Evolutionary conservation across 768 basidiomycete genomes (phyloP).

Genomic region (Boletus edulis): DNA sequence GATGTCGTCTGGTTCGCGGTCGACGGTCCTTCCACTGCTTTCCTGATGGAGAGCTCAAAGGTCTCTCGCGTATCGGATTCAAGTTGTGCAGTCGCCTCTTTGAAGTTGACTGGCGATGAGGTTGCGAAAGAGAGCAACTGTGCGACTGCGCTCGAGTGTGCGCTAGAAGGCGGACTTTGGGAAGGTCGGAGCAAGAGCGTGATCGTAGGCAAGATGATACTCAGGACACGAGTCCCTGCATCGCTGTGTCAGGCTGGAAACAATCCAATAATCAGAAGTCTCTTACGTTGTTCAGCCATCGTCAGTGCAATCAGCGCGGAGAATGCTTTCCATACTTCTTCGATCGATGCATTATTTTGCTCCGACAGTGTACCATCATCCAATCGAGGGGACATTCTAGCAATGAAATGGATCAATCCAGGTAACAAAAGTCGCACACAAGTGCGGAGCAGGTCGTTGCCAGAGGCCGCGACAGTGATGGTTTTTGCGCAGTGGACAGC

Average conservation of each 20-base stretch:
- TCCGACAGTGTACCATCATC: slow-evolving; percentile 57
- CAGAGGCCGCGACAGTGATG: slow-evolving; percentile 69
- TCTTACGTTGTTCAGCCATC: slow-evolving; percentile 62
- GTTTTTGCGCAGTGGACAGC: slow-evolving; percentile 91
- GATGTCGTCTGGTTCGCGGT: slow-evolving; percentile 34
- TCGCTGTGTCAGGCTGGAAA: slow-evolving; percentile 11
- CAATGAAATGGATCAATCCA: slow-evolving; percentile 76
- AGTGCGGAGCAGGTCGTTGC: slow-evolving; percentile 64
- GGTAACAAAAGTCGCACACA: slow-evolving; percentile 75
- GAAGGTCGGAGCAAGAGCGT: slow-evolving; percentile 64
- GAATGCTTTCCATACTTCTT: slow-evolving; percentile 84
- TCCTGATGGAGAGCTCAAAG: slow-evolving; percentile 77
- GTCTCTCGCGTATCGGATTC: slow-evolving; percentile 54
- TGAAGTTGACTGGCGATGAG: slow-evolving; percentile 72
- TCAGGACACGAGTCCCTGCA: slow-evolving; percentile 63
- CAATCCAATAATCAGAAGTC: slow-evolving; percentile 24
- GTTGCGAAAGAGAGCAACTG: slow-evolving; percentile 75
- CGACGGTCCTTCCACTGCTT: slow-evolving; percentile 56
- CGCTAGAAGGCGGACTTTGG: slow-evolving; percentile 37
- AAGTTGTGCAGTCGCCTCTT: slow-evolving; percentile 74
- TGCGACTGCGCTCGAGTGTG: slow-evolving; percentile 58
- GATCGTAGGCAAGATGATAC: slow-evolving; percentile 73
- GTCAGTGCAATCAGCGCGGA: slow-evolving; percentile 57
- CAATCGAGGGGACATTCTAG: slow-evolving; percentile 60
- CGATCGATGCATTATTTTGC: slow-evolving; percentile 56